Evolutionary conservation across 2,329 filamentous ascomycete species (phyloP).

Genomic region (Plectosphaerella plurivora): DNA sequence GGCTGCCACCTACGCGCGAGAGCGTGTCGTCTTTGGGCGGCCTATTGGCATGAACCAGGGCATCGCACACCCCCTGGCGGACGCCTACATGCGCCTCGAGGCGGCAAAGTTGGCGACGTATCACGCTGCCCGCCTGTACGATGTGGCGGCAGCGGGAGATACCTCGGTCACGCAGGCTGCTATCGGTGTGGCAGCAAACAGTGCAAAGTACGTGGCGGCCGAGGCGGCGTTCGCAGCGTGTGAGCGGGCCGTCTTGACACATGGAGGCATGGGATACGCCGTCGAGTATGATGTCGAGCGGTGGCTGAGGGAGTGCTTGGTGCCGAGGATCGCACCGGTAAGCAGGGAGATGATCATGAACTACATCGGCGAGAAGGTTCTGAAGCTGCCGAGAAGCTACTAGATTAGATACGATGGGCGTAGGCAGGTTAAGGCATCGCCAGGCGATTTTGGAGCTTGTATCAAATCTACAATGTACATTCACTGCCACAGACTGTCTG

Average conservation of each 20-base stretch:
- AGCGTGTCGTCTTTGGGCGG: constrained; percentile 61
- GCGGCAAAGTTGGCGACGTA: constrained; percentile 62
- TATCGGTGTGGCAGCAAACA: constrained; percentile 62
- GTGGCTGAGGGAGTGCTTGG: constrained; percentile 60
- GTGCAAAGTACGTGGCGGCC: constrained; percentile 66
- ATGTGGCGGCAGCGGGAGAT: constrained; percentile 44
- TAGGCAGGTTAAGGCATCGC: too few species aligned
- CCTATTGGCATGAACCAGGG: constrained; percentile 64
- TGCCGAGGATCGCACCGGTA: constrained; percentile 61
- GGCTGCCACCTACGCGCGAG: constrained; percentile 61
- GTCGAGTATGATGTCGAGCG: constrained; percentile 62
- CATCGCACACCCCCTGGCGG: constrained; percentile 61
- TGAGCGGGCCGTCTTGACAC: constrained; percentile 54
- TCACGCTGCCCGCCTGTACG: constrained; percentile 60
- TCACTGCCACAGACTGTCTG: not conserved
- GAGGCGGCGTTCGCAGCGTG: constrained; percentile 61
- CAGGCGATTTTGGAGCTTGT: too few species aligned
- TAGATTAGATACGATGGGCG: constrained; percentile 20
- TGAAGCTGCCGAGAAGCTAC: constrained; percentile 65
- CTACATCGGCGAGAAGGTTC: constrained; percentile 63
- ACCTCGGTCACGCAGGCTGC: constrained; percentile 45
- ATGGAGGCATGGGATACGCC: constrained; percentile 63
- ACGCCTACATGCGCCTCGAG: constrained; percentile 62
- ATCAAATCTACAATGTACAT: too few species aligned
- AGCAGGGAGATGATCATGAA: constrained; percentile 74